Evolutionary conservation across 306 rosid species (phyloP).

Genomic region (Benincasa hispida): DNA sequence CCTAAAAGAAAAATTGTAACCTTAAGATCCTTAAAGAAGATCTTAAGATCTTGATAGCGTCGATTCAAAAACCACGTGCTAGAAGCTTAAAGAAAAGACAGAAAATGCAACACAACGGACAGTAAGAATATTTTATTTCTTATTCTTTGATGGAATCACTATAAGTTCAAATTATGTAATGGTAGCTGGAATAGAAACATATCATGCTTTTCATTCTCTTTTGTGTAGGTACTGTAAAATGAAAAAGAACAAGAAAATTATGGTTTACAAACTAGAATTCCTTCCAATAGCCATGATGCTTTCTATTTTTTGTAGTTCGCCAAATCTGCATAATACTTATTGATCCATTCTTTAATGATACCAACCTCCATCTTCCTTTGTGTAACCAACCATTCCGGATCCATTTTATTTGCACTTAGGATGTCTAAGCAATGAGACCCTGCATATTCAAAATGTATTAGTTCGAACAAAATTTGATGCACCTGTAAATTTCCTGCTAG

Average conservation of each 20-base stretch:
- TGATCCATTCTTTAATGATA: conserved; percentile 30
- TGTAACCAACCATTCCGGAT: background rate
- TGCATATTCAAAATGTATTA: conserved; percentile 7
- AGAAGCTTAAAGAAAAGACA: background rate
- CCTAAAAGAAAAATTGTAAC: background rate
- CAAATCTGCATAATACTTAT: conserved; percentile 22
- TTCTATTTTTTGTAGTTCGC: background rate
- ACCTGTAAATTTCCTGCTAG: background rate
- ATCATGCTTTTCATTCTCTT: background rate
- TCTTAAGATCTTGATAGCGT: background rate
- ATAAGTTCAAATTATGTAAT: background rate
- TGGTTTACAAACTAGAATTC: background rate
- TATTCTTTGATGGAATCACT: background rate
- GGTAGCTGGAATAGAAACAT: background rate
- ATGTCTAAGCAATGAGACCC: conserved; percentile 35
- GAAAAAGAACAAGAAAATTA: background rate
- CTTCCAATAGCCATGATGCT: background rate
- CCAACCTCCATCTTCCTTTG: conserved; percentile 20
- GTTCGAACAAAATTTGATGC: background rate
- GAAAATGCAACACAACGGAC: background rate
- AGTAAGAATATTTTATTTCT: background rate
- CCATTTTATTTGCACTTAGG: background rate
- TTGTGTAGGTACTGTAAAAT: background rate
- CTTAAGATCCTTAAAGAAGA: no score
- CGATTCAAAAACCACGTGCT: background rate